Evolutionary conservation across 2,329 filamentous ascomycete species (phyloP), one percentile per base, ranked within the genome.

Genomic region (Colletotrichum sp.): DNA sequence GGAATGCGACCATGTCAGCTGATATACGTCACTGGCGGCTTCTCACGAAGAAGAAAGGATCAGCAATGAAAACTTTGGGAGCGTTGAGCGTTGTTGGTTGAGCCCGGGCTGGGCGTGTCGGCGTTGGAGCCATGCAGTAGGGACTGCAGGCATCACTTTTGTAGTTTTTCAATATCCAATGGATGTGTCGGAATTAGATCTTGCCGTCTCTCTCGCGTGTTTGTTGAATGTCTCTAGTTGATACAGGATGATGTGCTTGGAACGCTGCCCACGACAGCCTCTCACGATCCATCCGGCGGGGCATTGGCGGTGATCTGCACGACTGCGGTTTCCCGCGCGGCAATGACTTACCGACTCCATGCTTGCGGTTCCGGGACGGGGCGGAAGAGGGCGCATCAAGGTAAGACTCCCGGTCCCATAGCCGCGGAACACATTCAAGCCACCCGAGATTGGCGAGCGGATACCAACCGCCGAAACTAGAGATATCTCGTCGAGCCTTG

Each of bases 141-240:
- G 70, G 18, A 21, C 71, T 73, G 68, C 71, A 58, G 71, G 68
- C 71, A 63, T 71, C 43, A 63, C 55, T 73, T 71, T 73, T 51
- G 71, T 73, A 71, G 71, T 27, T 61, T 71, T 71, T 66, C 55
- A 73, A 73, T 71, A 73, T 73, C 71, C 69, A 66, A 66, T 61
- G 67, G 33, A 73, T 33, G 62, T 66, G 61, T 73, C 62, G 62
- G 68, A 73, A 47, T 62, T 51, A 43, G 38, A 27, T 15, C 31
- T 33, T 51, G 43, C 43, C 43, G 43, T 51, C n/a, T 51, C 43
- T 21, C 43, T 21, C 11, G 43, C 12, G 43, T 13, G n/a, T 21
- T 51, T 13, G 34, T 51, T 51, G 43, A 51, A 51, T 51, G 43
- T n/a, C n/a, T 51, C 12, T 16, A 9, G 5, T 47, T 47, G 18